A percentile compares a stretch with the other conserved stretches of the same genome.
Conservation (phyloP, 1,284 basidiomycete species). For the Cutaneotrichosporon daszewskae region DNA sequence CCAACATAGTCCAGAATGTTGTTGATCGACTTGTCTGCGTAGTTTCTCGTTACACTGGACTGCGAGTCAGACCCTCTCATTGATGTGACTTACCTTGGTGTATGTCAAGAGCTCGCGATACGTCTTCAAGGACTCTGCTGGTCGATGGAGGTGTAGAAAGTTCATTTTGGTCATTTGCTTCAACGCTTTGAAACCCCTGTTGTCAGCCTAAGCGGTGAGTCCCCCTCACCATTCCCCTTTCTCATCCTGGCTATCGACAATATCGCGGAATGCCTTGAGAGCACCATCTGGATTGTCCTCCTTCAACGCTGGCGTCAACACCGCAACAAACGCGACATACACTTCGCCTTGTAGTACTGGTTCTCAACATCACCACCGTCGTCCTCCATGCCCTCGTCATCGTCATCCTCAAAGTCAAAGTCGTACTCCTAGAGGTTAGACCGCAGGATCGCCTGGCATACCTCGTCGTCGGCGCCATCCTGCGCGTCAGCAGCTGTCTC, state of each 20-base stretch:
- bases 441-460: constrained; percentile 9
- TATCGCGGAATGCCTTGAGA: constrained; percentile 74
- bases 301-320: constrained; percentile 64
- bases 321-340: constrained; percentile 50
- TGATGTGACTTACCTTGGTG: constrained; percentile 57
- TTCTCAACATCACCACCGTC: constrained; percentile 94
- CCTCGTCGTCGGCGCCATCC: constrained; percentile 48
- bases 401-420: constrained; percentile 87
- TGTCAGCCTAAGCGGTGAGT: constrained; percentile 8
- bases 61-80: constrained; percentile 5
- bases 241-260: constrained; percentile 81
- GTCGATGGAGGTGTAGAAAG: constrained; percentile 70
- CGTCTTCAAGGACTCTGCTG: constrained; percentile 75
- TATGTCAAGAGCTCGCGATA: constrained; percentile 83
- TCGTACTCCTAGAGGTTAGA: constrained; percentile 69
- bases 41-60: constrained; percentile 44
- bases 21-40: constrained; percentile 97
- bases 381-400: constrained; percentile 62
- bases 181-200: constrained; percentile 96
- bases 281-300: constrained; percentile 86
- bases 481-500: constrained; percentile 25
- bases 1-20: constrained; percentile 98
- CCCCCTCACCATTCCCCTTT: constrained; percentile 79
- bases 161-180: constrained; percentile 97
- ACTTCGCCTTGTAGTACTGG: constrained; percentile 96